Evolutionary conservation across 345 rosid genomes (phyloP).

Genomic region (Gossypium sturtianum): DNA sequence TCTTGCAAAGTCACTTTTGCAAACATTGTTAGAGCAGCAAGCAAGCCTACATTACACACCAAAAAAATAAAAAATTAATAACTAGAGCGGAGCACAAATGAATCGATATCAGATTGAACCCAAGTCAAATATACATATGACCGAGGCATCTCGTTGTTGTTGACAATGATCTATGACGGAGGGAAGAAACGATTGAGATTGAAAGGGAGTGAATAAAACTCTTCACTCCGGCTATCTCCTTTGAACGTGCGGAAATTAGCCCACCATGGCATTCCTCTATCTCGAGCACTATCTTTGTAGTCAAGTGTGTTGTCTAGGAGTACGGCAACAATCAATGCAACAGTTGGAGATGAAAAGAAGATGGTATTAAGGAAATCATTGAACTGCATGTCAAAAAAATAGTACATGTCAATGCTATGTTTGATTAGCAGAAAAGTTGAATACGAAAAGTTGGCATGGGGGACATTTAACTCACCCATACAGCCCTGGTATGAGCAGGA

Average conservation of each 20-base stretch:
- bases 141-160: not conserved
- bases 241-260: conserved; percentile 77
- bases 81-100: not conserved
- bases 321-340: conserved; percentile 66
- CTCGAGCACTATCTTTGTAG: conserved; percentile 75
- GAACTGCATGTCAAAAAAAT: conserved; percentile 44
- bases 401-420: not conserved
- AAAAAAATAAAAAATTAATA: not conserved
- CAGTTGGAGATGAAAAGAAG: conserved; percentile 88
- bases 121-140: not conserved
- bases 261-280: conserved; percentile 99
- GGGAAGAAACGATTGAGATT: conserved; percentile 96
- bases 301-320: conserved; percentile 93
- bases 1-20: conserved; percentile 5
- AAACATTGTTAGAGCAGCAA: not conserved
- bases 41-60: not conserved
- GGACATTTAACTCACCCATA: conserved; percentile 52
- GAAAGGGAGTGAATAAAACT: conserved; percentile 94
- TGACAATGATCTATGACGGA: conserved; percentile 47
- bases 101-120: conserved; percentile 4
- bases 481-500: conserved; percentile 83
- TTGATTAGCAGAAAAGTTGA: not conserved
- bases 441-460: not conserved
- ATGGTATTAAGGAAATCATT: conserved; percentile 93
- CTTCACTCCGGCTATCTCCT: conserved; percentile 84